Evolutionary conservation across 306 rosid species (phyloP), one percentile per base, ranked within the genome.

Genomic region (Malus sylvestris): DNA sequence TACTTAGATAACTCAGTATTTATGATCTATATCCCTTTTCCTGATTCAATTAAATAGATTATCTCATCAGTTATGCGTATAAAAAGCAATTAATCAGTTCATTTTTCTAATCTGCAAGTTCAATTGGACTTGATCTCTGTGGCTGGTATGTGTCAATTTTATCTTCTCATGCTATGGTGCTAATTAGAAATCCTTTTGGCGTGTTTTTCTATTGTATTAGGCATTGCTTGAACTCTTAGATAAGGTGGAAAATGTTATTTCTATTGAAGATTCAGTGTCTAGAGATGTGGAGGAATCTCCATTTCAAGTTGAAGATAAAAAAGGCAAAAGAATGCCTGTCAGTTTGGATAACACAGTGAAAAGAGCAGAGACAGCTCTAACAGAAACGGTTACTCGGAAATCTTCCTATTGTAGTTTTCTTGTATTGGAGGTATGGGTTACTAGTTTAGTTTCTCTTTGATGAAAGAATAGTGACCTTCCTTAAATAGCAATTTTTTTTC

Each of bases 191-290:
- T 29, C 46, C 53, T 70, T 61, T 73, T 57, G 4, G 29, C 53
- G 19, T 49, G 19, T 79, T 72, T 20, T 2, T 40, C 25, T 74
- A n/a, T 78, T 81, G 74, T 29, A 29, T 29, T 29, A 92, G 97
- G 93, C 95, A 77, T 83, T 95, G 89, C 96, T 95, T 86, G 98
- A 95, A 81, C 91, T 95, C 74, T 83, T 95, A 80, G 98, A 92
- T 87, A 96, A 95, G 82, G 97, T 95, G 33, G 92, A 95, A 84
- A 97, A 95, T 84, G 96, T 82, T 84, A 92, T 20, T 2, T 40
- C 25, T 76, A n/a, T 78, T 81, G 74, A 92, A 53, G 84, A 83
- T 72, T 76, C 81, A 44, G 29, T 72, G 42, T 72, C 86, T 63
- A 69, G 75, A 66, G 82, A 79, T 66, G 74, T 61, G 73, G 84